Conservation (phyloP, 768 basidiomycete genomes). For the Lactarius vividus region DNA sequence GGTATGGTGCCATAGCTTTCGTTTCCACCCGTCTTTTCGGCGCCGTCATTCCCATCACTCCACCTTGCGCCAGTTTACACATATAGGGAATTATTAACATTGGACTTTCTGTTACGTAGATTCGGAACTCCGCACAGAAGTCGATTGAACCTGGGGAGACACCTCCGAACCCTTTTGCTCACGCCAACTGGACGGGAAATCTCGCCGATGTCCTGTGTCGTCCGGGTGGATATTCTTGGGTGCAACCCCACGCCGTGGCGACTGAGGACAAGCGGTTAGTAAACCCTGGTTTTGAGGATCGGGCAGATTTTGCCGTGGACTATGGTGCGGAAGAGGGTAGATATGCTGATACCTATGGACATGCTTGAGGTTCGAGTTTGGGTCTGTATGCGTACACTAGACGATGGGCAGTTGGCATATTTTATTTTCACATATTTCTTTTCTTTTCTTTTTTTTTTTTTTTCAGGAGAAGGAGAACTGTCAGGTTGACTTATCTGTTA, state of each 20-base stretch:
- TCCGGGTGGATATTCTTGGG: conserved; percentile 78
- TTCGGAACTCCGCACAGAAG: conserved; percentile 82
- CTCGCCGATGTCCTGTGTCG: conserved; percentile 74
- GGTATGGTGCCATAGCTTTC: conserved; percentile 40
- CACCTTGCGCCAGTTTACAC: conserved; percentile 23
- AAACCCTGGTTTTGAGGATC: conserved; percentile 60
- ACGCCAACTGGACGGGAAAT: conserved; percentile 74
- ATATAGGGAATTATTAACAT: conserved; percentile 21
- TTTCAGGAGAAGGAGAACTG: background rate
- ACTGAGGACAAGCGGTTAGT: conserved; percentile 71
- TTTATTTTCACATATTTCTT: conserved; percentile 4
- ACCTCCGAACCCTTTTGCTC: conserved; percentile 85
- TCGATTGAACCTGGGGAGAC: conserved; percentile 58
- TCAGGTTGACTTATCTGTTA: background rate
- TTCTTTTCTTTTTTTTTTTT: background rate
- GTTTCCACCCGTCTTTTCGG: conserved; percentile 25
- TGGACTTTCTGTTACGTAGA: conserved; percentile 43
- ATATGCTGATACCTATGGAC: background rate
- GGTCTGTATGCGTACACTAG: background rate
- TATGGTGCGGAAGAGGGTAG: conserved; percentile 23
- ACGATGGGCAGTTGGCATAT: background rate
- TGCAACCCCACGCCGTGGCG: conserved; percentile 56
- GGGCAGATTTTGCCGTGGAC: conserved; percentile 11
- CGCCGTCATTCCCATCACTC: conserved; percentile 17
- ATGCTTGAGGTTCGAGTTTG: background rate